Percentiles rank a stretch among this genome's conserved stretches.
Evolutionary conservation across 2,329 filamentous ascomycete species (phyloP).

Genomic region (Diplodia sapinea): DNA sequence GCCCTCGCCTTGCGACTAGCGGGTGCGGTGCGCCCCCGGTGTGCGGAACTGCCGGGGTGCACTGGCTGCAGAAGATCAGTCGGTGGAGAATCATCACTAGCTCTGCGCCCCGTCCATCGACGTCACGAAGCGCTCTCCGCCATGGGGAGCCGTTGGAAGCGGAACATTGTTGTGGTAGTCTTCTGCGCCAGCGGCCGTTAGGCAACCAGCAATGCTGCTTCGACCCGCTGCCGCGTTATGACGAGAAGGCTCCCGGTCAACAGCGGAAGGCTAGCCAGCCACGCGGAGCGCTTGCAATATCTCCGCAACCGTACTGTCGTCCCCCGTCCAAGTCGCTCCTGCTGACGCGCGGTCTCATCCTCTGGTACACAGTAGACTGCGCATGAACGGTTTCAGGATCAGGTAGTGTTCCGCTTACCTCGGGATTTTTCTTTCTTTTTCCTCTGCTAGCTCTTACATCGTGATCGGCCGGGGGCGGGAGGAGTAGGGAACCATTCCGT

Average conservation of each 20-base stretch:
- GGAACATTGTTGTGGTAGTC: neutral
- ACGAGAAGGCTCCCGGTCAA: neutral
- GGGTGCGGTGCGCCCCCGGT: no score
- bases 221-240: neutral
- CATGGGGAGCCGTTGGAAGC: slow-evolving; percentile 17
- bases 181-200: neutral
- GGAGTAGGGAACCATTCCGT: neutral
- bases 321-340: neutral
- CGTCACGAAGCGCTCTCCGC: slow-evolving; percentile 9
- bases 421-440: neutral
- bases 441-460: neutral
- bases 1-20: neutral
- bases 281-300: neutral
- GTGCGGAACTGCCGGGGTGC: no score
- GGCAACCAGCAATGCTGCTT: neutral
- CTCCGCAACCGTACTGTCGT: neutral
- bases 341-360: neutral
- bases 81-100: neutral
- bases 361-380: neutral
- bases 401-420: neutral
- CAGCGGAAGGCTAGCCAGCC: neutral
- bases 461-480: slow-evolving; percentile 8
- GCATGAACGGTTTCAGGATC: neutral
- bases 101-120: neutral
- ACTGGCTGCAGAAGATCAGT: neutral